These are phyloP conservation scores for Xylariaceae sp. DNA, from an alignment of 2,329 filamentous ascomycete species.

Conservation along the genomic window DNA sequence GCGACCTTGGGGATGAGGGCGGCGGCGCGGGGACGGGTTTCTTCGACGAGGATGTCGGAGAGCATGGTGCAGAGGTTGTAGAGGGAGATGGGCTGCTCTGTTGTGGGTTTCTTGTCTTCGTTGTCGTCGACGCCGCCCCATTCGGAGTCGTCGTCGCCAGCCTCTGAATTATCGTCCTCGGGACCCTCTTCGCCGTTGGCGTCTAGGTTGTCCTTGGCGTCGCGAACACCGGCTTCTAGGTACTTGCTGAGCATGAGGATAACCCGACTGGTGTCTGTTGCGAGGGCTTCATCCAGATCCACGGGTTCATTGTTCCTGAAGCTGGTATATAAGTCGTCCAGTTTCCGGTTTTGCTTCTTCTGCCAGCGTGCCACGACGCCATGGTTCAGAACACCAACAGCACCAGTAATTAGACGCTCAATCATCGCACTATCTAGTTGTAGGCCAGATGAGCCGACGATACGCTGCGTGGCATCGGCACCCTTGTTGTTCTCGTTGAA, in stretches of 20 bases:
- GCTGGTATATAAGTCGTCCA: constrained; percentile 7
- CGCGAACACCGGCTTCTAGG: constrained; percentile 55
- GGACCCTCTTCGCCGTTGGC: constrained; percentile 37
- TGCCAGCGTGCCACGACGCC: constrained; percentile 34
- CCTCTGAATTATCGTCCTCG: constrained; percentile 37
- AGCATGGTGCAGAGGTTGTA: constrained; percentile 75
- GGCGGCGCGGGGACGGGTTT: constrained; percentile 57
- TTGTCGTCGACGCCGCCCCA: constrained; percentile 32
- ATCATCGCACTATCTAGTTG: constrained; percentile 60
- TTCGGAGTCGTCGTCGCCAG: constrained; percentile 37
- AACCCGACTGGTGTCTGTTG: constrained; percentile 72
- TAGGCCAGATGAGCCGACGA: constrained; percentile 67
- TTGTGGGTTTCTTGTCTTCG: constrained; percentile 21
- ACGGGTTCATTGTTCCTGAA: constrained; percentile 7
- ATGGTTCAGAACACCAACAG: constrained; percentile 33
- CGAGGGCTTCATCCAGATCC: constrained; percentile 64
- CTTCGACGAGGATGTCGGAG: constrained; percentile 71
- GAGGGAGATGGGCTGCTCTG: constrained; percentile 41
- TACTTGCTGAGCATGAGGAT: constrained; percentile 71
- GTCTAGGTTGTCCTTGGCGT: constrained; percentile 34
- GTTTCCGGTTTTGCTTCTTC: constrained; percentile 24
- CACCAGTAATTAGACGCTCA: constrained; percentile 45
- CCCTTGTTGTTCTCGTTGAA: constrained; percentile 61
- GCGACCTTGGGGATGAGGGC: constrained; percentile 70
- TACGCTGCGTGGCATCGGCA: constrained; percentile 49